Base-by-base conservation (phyloP, 2,329 filamentous ascomycete species). In the Fusarium tupiense region DNA sequence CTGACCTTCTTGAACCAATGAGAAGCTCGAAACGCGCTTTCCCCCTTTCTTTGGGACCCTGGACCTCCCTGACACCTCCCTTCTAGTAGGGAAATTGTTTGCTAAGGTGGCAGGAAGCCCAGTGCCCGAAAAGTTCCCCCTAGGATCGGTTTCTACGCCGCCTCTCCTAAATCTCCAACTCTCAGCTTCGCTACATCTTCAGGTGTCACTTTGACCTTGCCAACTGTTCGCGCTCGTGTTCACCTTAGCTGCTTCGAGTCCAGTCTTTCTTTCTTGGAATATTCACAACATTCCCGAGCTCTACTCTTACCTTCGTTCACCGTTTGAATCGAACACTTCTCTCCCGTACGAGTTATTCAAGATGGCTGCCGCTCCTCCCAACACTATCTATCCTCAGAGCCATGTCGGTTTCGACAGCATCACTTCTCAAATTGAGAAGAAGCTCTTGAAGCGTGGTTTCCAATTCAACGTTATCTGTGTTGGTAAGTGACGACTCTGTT, bases 351-450 rank as follows among this genome's bases (percentile, higher is more conserved):
- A 71, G 61, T 69, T 60, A 63, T 76, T 81, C 81, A 86, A 82
- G 80, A 89, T 88, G 86, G 85, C 86, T 76, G 85, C 86, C 84
- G 92, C 93, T 90, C 91, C 92, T 81, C 83, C 91, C 82, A 87
- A 90, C 81, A 91, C 91, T 81, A 91, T 93, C 84, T 96, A 94
- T 86, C 96, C 96, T 82, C 92, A 96, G 85, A 97, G 93, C 92
- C 96, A 98, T 90, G 96, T 99, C 85, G 96, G 96, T 91, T 99
- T 99, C 89, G 96, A 99, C 89, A 98, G 95, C 89, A 99, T 99
- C 90, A 99, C 96, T 80, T 95, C 93, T 79, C 96, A 99, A 89
- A 99, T 99, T 81, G 96, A 99, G 92, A 93, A 94, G 88, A 99
- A 99, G 93, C 93, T 98, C 83, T 86, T 99, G 88, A 99, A 99